A percentile compares a stretch with the other conserved stretches of the same genome.
phyloP scores from a whole-genome alignment of 257 asterid genomes.

The Dorcoceras hygrometricum region DNA sequence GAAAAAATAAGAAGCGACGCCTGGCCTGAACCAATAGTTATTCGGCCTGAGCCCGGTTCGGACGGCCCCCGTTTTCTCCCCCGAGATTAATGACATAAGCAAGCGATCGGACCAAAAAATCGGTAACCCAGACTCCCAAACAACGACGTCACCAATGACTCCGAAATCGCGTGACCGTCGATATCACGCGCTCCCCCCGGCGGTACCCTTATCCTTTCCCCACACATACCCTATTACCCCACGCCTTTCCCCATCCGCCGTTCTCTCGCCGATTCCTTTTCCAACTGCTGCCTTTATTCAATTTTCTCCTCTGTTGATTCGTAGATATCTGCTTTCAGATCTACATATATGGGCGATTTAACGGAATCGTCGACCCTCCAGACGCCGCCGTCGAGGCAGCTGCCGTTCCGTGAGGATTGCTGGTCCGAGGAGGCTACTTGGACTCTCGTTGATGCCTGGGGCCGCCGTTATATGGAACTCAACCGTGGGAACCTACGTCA shows the following conservation, averaged over 20 bases:
- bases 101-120: neutral
- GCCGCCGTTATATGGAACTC: constrained; percentile 64
- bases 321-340: neutral
- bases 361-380: constrained; percentile 37
- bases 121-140: neutral
- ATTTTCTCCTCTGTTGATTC: neutral
- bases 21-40: neutral
- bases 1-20: too few relatives aligned
- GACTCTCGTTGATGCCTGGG: constrained; percentile 83
- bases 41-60: too few relatives aligned
- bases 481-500: constrained; percentile 76
- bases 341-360: constrained; percentile 47
- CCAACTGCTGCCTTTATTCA: neutral
- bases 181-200: neutral
- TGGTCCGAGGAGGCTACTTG: constrained; percentile 86
- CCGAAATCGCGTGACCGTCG: neutral
- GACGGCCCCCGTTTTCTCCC: neutral
- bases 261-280: constrained; percentile 2
- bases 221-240: neutral
- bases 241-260: neutral
- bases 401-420: constrained; percentile 76
- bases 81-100: neutral
- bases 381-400: constrained; percentile 49
- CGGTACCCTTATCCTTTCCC: neutral
- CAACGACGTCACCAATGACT: neutral